A percentile compares a stretch with the other conserved stretches of the same genome.
phyloP scores from a whole-genome alignment of 2,329 filamentous ascomycete genomes.

The Dissoconium aciculare region DNA sequence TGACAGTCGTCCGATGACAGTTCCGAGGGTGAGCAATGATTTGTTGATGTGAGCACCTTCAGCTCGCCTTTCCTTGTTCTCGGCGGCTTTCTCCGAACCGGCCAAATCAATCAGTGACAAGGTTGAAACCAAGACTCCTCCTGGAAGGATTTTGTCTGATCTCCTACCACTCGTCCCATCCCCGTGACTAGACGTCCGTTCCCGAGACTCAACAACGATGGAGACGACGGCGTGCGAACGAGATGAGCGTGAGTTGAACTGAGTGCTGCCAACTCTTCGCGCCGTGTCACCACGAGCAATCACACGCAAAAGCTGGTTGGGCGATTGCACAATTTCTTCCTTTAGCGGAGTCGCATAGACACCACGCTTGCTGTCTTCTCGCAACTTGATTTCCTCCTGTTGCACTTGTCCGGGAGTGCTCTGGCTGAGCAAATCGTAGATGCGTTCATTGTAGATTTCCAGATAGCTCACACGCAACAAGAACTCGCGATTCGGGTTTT shows the following conservation, averaged over 20 bases:
- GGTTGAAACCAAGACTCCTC: constrained; percentile 88
- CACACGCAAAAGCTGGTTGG: constrained; percentile 83
- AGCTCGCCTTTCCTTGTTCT: constrained; percentile 81
- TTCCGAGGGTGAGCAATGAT: constrained; percentile 84
- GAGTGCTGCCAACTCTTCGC: constrained; percentile 78
- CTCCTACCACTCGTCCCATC: constrained; percentile 44
- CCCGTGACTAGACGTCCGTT: constrained; percentile 44
- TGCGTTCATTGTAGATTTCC: constrained; percentile 97
- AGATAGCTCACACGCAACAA: constrained; percentile 90
- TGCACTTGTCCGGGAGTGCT: constrained; percentile 42
- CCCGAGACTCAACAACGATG: constrained; percentile 93
- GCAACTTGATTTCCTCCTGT: constrained; percentile 91
- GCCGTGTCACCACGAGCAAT: constrained; percentile 90
- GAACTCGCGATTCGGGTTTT: constrained; percentile 89
- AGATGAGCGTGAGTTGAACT: constrained; percentile 92
- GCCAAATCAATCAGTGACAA: constrained; percentile 91
- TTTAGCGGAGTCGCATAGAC: constrained; percentile 94
- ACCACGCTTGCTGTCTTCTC: constrained; percentile 89
- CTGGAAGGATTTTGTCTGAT: constrained; percentile 48
- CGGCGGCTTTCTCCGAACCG: constrained; percentile 88
- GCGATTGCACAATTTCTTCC: constrained; percentile 96
- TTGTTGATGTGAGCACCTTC: constrained; percentile 99
- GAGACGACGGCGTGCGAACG: constrained; percentile 97
- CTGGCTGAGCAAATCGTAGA: constrained; percentile 80
- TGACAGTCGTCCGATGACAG: constrained; percentile 85